Conservation (phyloP, 1,284 basidiomycete species). For the Malassezia globosa region DNA sequence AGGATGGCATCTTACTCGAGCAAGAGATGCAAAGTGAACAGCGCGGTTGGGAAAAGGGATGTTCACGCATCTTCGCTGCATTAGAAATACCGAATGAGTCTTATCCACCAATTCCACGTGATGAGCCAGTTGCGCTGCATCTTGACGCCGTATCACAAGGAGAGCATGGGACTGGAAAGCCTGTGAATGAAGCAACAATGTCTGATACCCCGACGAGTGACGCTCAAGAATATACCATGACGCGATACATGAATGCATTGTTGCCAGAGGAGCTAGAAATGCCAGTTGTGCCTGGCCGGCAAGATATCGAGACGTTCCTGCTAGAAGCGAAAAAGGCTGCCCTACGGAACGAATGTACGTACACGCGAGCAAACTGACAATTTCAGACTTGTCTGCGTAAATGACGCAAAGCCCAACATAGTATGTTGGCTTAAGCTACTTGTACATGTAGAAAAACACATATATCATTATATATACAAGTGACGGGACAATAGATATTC, state of each 20-base stretch:
- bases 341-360: slow-evolving; percentile 15
- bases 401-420: too few relatives aligned
- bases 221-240: too few relatives aligned
- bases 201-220: slow-evolving; percentile 9
- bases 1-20: slow-evolving; percentile 58
- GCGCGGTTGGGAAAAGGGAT: slow-evolving; percentile 57
- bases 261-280: slow-evolving; percentile 12
- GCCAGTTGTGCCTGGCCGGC: slow-evolving; percentile 9
- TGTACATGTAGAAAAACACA: too few relatives aligned
- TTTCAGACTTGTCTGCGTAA: background rate
- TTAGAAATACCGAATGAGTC: slow-evolving; percentile 4
- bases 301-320: slow-evolving; percentile 15
- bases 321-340: slow-evolving; percentile 19
- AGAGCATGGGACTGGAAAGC: slow-evolving; percentile 47
- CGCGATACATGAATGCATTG: slow-evolving; percentile 7
- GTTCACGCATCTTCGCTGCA: slow-evolving; percentile 54
- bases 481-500: slow-evolving; percentile 22
- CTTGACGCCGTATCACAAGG: slow-evolving; percentile 47
- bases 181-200: background rate
- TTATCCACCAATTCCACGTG: slow-evolving; percentile 3
- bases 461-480: slow-evolving; percentile 19
- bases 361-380: background rate
- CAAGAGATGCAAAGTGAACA: slow-evolving; percentile 25
- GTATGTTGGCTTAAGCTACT: background rate
- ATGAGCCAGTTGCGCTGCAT: background rate